phyloP scores from a whole-genome alignment of 2,329 filamentous ascomycete genomes.

The Zasmidium citrigriseum region DNA sequence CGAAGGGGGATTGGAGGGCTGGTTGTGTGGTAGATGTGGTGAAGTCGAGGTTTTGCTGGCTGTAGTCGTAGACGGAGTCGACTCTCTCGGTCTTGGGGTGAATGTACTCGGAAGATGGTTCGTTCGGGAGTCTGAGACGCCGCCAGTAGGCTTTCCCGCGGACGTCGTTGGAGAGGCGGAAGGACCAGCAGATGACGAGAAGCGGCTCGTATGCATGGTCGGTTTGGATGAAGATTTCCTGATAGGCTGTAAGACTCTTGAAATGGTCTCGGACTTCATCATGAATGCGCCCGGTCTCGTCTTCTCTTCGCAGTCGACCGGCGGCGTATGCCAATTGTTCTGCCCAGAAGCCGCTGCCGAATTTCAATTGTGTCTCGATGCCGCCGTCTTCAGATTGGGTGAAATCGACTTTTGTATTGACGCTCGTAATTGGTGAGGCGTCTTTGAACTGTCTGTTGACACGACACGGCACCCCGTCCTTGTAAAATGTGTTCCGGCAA shows the following conservation, averaged over 20 bases:
- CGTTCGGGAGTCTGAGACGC: conserved; percentile 24
- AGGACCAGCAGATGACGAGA: conserved; percentile 33
- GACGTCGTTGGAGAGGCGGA: conserved; percentile 24
- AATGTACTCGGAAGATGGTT: not conserved
- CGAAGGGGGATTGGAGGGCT: conserved; percentile 33
- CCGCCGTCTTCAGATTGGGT: conserved; percentile 21
- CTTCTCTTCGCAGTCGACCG: conserved; percentile 14
- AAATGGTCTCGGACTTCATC: conserved; percentile 36
- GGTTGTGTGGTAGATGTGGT: conserved; percentile 13
- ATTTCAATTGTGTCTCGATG: conserved; percentile 35
- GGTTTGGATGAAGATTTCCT: conserved; percentile 42
- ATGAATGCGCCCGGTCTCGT: conserved; percentile 13
- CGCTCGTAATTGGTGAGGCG: conserved; percentile 26
- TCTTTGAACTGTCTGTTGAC: no score
- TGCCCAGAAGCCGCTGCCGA: conserved; percentile 49
- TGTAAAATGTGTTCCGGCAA: conserved; percentile 30
- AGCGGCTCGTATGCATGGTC: conserved; percentile 31
- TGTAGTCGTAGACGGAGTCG: conserved; percentile 27
- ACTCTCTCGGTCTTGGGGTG: conserved; percentile 18
- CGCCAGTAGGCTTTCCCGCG: conserved; percentile 32
- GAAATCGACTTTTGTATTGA: conserved; percentile 20
- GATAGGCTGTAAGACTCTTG: conserved; percentile 41
- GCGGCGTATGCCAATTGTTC: conserved; percentile 36
- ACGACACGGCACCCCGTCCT: conserved; percentile 21
- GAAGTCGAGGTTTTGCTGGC: conserved; percentile 13